Conservation (phyloP, 371 early-diverging fungal genomes). For the Mortierella sp. region DNA sequence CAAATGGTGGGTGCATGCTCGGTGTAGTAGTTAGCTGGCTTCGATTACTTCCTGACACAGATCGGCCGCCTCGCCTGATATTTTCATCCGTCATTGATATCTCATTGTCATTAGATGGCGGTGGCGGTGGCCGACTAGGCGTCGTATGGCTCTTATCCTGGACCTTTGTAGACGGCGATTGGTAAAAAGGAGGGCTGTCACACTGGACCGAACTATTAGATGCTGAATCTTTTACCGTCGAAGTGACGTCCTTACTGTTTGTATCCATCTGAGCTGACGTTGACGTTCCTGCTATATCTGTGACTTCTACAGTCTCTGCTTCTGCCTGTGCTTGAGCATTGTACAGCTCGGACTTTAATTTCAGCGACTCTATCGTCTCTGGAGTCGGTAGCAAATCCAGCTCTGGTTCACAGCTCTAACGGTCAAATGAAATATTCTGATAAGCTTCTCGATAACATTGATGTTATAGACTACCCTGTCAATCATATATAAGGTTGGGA, state of each 20-base stretch:
- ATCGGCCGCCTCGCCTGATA: too few species aligned
- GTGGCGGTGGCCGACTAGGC: not conserved
- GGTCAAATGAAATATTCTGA: not conserved
- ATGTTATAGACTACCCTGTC: too few species aligned
- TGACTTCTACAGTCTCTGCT: conserved; percentile 3
- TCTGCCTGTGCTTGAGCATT: conserved; percentile 10
- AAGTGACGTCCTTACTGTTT: not conserved
- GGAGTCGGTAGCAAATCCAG: conserved; percentile 31
- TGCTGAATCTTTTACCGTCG: not conserved
- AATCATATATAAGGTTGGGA: not conserved
- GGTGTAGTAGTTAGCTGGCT: not conserved
- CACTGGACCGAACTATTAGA: not conserved
- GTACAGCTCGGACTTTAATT: conserved; percentile 6
- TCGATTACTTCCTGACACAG: not conserved
- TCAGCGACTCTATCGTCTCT: conserved; percentile 19
- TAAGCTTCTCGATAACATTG: not conserved
- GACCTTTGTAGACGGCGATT: not conserved
- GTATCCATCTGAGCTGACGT: not conserved
- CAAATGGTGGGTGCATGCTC: not conserved
- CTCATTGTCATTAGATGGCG: not conserved
- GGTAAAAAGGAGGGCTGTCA: not conserved
- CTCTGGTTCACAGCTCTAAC: conserved; percentile 39
- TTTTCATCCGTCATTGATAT: not conserved
- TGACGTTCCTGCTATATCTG: not conserved
- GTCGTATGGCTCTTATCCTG: not conserved